Base-by-base conservation (phyloP, 495 filamentous ascomycete genomes). In the Penicillium angulare region DNA sequence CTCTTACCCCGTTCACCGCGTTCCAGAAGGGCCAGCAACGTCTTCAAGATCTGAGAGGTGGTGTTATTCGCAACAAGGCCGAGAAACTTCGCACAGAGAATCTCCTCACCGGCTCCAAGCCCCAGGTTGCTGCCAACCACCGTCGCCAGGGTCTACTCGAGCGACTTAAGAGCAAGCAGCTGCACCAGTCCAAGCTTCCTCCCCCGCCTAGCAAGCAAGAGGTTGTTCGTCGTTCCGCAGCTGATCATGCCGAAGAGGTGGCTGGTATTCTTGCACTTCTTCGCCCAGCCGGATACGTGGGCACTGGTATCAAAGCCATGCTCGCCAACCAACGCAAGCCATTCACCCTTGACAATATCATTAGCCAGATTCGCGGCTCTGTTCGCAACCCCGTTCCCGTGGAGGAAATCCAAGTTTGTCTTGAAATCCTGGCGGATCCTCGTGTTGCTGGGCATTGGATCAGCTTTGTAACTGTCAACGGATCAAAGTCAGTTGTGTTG, bases 21-120 rank as follows among this genome's bases (percentile, higher is more conserved):
- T 69, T 75, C 47, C 66, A 71, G 13, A 74, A 73, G 49, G 74
- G 74, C 5, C 72, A 75, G 55, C 72, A 75, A 59, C 67, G 74
- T 31, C 54, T 77, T 39, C 74, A 77, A 47, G 74, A 77, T 48
- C 31, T 77, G 56, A 71, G 62, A 59, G 67, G 68, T 9, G 72
- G 72, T 33, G 59, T 75, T 5, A 69, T 75, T 17, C 70, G 67
- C 42, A 41, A 70, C 52, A 77, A 71, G 38, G 68, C 65, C 8
- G 69, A 75, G 47, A 65, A 52, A 36, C 33, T 70, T 40, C 59
- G 60, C 16, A 48, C 65, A 1, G 58, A 63, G n/a, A 26, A 39
- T 4, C 36, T 59, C 17, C 29, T 57, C 6, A 50, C 45, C 2
- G 46, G 43, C 17, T 47, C 47, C 10, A 67, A 67, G 36, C 46